Percentiles rank a stretch among this genome's conserved stretches.
These are phyloP conservation scores for Neurospora sp. DNA, from an alignment of 2,329 filamentous ascomycete genomes.

Conservation along the genomic window DNA sequence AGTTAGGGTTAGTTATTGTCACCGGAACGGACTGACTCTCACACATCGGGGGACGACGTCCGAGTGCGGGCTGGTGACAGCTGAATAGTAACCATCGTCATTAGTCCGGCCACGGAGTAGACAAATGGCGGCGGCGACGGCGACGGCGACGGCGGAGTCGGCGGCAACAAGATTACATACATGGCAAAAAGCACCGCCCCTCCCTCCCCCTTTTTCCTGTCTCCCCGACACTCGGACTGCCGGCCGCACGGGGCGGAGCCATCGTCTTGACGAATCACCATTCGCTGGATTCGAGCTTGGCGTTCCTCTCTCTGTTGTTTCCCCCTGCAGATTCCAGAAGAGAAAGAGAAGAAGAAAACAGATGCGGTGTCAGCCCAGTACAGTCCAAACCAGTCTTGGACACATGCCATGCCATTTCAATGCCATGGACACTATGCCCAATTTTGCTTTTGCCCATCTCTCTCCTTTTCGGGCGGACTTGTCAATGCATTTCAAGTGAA, in stretches of 20 bases:
- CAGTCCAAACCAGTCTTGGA: background rate
- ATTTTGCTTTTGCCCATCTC: background rate
- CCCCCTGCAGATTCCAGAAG: background rate
- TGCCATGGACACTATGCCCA: background rate
- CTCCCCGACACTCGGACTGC: background rate
- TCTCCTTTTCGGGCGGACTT: background rate
- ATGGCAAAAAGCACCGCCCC: background rate
- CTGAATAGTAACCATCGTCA: background rate
- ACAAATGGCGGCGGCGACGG: background rate
- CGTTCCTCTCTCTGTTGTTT: background rate
- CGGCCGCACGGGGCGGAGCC: background rate
- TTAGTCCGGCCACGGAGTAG: background rate
- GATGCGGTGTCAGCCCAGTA: background rate
- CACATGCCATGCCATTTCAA: background rate
- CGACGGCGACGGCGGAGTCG: background rate
- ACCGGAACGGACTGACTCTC: background rate
- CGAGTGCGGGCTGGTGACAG: background rate
- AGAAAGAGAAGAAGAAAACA: background rate
- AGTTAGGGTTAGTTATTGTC: background rate
- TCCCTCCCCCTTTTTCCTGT: background rate
- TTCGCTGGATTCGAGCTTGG: background rate
- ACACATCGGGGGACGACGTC: background rate
- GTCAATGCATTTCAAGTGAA: background rate
- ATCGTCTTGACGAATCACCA: background rate
- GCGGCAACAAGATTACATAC: background rate